Conservation (phyloP, 169 alveolate genomes). For the Plasmodium cynomolgi region DNA sequence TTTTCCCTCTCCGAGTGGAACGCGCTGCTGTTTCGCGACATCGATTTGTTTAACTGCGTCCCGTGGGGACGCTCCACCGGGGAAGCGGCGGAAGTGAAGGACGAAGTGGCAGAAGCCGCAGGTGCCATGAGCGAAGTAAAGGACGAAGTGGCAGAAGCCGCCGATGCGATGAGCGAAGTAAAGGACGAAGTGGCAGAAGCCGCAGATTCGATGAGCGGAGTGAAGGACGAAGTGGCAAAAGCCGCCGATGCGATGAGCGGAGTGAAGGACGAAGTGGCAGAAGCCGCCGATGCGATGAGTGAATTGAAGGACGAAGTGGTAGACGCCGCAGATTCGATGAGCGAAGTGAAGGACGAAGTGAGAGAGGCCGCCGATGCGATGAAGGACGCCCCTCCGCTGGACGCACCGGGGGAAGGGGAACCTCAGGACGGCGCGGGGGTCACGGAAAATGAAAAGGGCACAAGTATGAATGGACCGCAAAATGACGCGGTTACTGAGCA, state of each 20-base stretch:
- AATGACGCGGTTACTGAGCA: neutral
- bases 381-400: neutral
- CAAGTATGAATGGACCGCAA: neutral
- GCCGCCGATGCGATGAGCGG: neutral
- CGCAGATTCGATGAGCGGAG: neutral
- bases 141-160: neutral
- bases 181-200: neutral
- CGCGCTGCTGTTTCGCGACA: constrained; percentile 16
- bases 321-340: too few species aligned
- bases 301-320: neutral
- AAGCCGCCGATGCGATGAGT: too few species aligned
- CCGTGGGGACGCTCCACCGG: neutral
- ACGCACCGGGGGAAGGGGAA: too few species aligned
- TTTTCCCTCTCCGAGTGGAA: constrained; percentile 69
- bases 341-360: too few species aligned
- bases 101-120: neutral
- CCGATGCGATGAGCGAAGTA: neutral
- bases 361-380: neutral
- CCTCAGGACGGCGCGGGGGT: neutral
- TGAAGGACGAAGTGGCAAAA: neutral
- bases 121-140: neutral
- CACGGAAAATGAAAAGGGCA: neutral
- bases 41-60: constrained; percentile 5
- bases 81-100: neutral
- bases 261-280: neutral